Evolutionary conservation across 2,329 filamentous ascomycete genomes (phyloP), one percentile per base, ranked within the genome.

Genomic region (Xylaria sp.): DNA sequence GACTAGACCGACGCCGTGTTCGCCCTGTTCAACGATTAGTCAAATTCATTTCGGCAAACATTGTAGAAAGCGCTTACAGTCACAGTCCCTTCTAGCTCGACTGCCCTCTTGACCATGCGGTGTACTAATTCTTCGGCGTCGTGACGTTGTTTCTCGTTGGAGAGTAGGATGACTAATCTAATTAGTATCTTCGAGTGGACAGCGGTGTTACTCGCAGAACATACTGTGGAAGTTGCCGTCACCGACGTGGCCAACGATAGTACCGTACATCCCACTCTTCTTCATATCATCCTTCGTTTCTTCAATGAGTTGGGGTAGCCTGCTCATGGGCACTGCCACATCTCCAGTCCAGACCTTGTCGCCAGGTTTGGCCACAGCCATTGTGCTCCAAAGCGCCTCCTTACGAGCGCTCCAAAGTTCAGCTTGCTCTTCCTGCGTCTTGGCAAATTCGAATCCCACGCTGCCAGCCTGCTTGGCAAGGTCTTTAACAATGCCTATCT

Each of bases 321-420:
- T 81, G 66, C 87, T 91, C 75, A 95, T 89, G 14, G 92, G 92
- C 57, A 96, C 92, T 0, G 92, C 92, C 11, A 95, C 92, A 72
- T 96, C 92, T 1, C 91, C 92, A 0, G 92, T 94, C 92, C 92
- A 95, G 3, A 95, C 89, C 57, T 86, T 87, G 67, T 94, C 89
- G n/a, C 82, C 85, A 46, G 74, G 84, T 78, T 76, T 86, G 79
- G 77, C 86, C 72, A 89, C 81, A 0, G 90, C 86, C 82, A 92
- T 89, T 60, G 90, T 89, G 71, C 87, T 90, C 92, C 92, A 95
- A 38, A 96, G 82, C 1, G 91, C 91, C 77, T 94, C 90, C 78
- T 96, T 96, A 46, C 92, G 80, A 21, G 92, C 92, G 70, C 87
- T 89, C 92, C 92, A 96, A 31, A 96, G 82, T 77, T 94, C 91